These are phyloP conservation scores for Lentinula sp. DNA, from an alignment of 768 basidiomycete genomes.

Conservation along the genomic window DNA sequence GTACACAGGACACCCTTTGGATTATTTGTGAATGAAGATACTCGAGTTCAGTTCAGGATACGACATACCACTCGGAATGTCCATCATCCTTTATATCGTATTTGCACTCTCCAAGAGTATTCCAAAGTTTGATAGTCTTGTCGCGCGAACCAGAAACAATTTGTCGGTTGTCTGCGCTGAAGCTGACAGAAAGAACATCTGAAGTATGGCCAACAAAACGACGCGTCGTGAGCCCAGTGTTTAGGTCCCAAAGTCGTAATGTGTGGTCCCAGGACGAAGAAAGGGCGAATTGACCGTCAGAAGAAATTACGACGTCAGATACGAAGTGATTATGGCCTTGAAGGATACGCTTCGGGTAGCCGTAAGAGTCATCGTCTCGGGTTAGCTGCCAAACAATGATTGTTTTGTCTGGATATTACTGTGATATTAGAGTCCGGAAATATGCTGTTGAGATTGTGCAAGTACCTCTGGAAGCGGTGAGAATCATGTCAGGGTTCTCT, in stretches of 20 bases:
- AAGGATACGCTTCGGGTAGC: constrained; percentile 95
- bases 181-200: constrained; percentile 98
- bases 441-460: constrained; percentile 15
- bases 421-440: constrained; percentile 18
- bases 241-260: constrained; percentile 98
- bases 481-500: constrained; percentile 98
- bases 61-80: constrained; percentile 79
- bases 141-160: constrained; percentile 99
- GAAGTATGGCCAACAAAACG: constrained; percentile 97
- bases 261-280: constrained; percentile 99
- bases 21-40: constrained; percentile 5
- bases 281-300: constrained; percentile 98
- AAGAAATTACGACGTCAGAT: constrained; percentile 97
- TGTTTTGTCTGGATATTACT: constrained; percentile 78
- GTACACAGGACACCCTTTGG: constrained; percentile 93
- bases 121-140: constrained; percentile 98
- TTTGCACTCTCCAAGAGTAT: constrained; percentile 99
- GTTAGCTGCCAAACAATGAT: constrained; percentile 99
- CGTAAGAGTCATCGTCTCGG: constrained; percentile 85
- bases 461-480: constrained; percentile 95
- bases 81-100: constrained; percentile 99
- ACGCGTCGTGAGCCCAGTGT: constrained; percentile 93
- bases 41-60: not conserved
- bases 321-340: constrained; percentile 99
- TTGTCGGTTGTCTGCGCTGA: constrained; percentile 99